Evolutionary conservation across 306 rosid genomes (phyloP).

Genomic region (Adenanthera pavonina): DNA sequence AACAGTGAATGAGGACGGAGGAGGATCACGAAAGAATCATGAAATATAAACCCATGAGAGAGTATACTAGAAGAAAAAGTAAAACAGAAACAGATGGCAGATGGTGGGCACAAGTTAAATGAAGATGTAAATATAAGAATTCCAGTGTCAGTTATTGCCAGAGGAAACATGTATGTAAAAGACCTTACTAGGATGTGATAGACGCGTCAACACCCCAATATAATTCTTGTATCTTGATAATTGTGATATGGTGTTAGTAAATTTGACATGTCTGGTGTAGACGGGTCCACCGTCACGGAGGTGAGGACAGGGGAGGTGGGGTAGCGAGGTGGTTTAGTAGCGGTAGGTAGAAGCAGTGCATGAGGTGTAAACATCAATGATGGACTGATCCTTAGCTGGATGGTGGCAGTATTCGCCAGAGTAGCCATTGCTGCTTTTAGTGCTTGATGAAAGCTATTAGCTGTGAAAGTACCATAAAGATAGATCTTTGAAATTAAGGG

Average conservation of each 20-base stretch:
- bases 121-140: slow-evolving; percentile 43
- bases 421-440: background rate
- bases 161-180: slow-evolving; percentile 8
- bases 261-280: background rate
- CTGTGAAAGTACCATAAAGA: background rate
- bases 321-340: background rate
- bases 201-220: background rate
- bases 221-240: background rate
- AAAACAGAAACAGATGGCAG: background rate
- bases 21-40: slow-evolving; percentile 5
- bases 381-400: slow-evolving; percentile 33
- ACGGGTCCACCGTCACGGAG: slow-evolving; percentile 23
- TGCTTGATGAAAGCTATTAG: background rate
- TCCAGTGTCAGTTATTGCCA: background rate
- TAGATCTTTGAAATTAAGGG: background rate
- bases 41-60: slow-evolving; percentile 1
- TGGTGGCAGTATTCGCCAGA: slow-evolving; percentile 1
- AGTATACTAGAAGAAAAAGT: background rate
- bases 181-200: slow-evolving; percentile 5
- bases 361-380: slow-evolving; percentile 42
- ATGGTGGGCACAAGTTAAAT: slow-evolving; percentile 9
- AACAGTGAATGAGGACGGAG: slow-evolving; percentile 53
- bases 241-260: slow-evolving; percentile 3
- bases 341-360: slow-evolving; percentile 20
- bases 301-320: background rate